Base-by-base conservation (phyloP, 2,329 filamentous ascomycete species). In the Colletotrichum higginsianum region DNA sequence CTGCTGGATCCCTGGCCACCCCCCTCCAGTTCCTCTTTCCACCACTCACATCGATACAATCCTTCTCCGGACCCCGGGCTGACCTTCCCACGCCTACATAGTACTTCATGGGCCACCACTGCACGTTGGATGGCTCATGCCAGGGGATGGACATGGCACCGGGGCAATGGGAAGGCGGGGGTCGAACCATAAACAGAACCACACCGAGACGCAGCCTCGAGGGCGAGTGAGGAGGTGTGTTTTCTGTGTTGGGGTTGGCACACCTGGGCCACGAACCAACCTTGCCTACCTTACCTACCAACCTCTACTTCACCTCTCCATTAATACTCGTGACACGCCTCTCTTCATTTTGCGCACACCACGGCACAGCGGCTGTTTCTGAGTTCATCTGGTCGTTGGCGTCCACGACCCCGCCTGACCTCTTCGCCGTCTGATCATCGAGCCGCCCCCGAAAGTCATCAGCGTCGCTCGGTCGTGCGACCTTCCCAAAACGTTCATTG, bases 31-130 rank as follows among this genome's bases (percentile, higher is more conserved):
- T 53, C 61, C 23, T 38, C 53, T 38, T 61, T 53, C 65, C 46
- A 62, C 69, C 69, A 72, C 58, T 72, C 65, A 72, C 30, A 47
- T 69, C 66, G 47, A 53, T 35, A 53, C 58, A 69, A 69, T 61
- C 58, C 53, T 64, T 69, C 69, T 72, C 69, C 69, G 47, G 67
- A 70, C 62, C 67, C 67, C 67, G 67, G 49, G 60, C 60, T 64
- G 58, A 64, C 69, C 57, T 52, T 58, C 35, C 46, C 35, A 60
- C 35, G 23, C 63, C 55, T 23, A 26, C n/a, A n/a, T n/a, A n/a
- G n/a, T n/a, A n/a, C 35, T 57, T 56, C 44, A 68, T 61, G 62
- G 30, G 30, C 49, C 26, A 23, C 13, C 42, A 46, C 23, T 35
- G 40, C 60, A 52, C 16, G 30, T 66, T 49, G 30, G 47, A 70